Percentiles rank a stretch among this genome's conserved stretches.
Conservation (phyloP, 768 basidiomycete species). For the Suillus placidus region DNA sequence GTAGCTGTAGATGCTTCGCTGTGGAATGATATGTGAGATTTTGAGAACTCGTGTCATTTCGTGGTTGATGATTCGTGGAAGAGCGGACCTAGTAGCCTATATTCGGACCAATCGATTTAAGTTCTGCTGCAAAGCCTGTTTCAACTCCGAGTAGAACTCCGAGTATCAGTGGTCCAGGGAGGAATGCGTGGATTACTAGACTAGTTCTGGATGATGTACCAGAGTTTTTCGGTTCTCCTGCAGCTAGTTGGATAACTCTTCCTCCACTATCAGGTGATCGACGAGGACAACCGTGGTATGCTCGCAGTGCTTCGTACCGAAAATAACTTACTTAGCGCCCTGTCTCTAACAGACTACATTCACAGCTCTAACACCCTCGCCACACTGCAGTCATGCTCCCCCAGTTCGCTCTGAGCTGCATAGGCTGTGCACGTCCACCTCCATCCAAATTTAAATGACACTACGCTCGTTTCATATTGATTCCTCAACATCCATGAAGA, state of each 20-base stretch:
- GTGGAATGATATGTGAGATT: not conserved
- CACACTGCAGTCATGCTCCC: not conserved
- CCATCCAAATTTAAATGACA: not conserved
- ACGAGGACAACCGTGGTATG: not conserved
- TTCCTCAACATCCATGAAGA: not conserved
- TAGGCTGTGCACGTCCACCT: too few relatives aligned
- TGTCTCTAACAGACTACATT: too few relatives aligned
- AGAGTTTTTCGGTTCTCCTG: not conserved
- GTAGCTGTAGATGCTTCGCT: not conserved
- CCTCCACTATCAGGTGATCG: not conserved
- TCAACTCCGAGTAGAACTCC: not conserved
- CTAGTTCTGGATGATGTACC: not conserved
- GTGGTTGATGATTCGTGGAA: not conserved
- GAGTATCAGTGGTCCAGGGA: not conserved
- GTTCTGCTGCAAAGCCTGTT: too few relatives aligned
- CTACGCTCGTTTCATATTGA: not conserved
- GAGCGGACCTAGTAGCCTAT: not conserved
- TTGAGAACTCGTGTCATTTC: not conserved
- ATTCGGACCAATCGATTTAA: not conserved
- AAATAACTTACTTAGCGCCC: not conserved
- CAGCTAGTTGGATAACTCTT: not conserved
- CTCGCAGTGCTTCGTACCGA: not conserved
- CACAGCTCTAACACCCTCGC: not conserved
- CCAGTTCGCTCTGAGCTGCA: not conserved
- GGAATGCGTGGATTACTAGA: not conserved